A percentile compares a stretch with the other conserved stretches of the same genome.
Conservation (phyloP, 148 eudicot genomes). For the Rhododendron vialii region DNA sequence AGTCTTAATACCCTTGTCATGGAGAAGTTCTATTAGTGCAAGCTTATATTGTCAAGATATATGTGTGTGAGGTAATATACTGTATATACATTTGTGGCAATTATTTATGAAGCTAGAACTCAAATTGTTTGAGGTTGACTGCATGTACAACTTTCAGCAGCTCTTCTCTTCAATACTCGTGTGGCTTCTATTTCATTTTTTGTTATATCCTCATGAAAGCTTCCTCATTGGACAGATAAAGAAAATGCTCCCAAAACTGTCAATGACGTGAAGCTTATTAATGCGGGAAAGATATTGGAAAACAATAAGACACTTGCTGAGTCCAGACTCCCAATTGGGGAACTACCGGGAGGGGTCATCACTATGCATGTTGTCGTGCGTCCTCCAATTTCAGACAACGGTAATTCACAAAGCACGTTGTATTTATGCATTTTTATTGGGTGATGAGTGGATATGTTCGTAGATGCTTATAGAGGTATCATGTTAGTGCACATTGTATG, state of each 20-base stretch:
- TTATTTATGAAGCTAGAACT: neutral
- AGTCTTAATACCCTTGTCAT: neutral
- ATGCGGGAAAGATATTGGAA: conserved; percentile 58
- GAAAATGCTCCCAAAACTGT: conserved; percentile 38
- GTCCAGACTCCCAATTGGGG: conserved; percentile 44
- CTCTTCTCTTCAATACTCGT: neutral
- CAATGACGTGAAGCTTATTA: conserved; percentile 48
- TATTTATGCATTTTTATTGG: neutral
- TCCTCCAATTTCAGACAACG: conserved; percentile 37
- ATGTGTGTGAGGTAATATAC: neutral
- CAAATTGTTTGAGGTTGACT: neutral
- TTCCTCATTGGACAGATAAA: conserved; percentile 28
- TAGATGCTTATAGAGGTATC: neutral
- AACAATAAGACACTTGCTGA: conserved; percentile 48
- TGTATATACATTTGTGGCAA: neutral
- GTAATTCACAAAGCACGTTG: conserved; percentile 17
- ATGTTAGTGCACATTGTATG: neutral
- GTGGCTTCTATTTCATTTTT: neutral
- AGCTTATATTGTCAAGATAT: neutral
- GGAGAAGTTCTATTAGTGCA: neutral
- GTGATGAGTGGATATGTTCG: neutral
- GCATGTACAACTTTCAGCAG: neutral
- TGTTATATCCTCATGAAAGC: neutral
- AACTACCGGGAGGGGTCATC: conserved; percentile 41
- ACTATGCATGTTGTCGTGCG: conserved; percentile 54